Evolutionary conservation across 176 grass and related monocot genomes (phyloP), one percentile per base, ranked within the genome.

Genomic region (Musa schizocarpa): DNA sequence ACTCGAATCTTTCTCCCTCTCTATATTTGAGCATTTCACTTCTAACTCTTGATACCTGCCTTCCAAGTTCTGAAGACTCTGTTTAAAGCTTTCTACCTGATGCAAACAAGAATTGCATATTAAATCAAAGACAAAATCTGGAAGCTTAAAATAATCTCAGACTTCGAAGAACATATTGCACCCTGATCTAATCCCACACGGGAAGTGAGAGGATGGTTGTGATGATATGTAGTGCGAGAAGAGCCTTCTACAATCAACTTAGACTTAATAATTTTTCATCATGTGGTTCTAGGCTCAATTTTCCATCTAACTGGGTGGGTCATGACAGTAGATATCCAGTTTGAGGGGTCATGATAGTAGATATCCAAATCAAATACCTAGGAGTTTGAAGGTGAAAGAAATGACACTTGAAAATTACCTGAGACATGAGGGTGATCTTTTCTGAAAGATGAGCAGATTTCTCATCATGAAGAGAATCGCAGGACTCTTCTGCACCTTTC

Each of bases 21-120:
- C 76, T 58, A 98, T 69, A 80, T 91, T 92, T 63, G 79, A 82
- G 79, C 83, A 49, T 21, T 86, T 76, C n/a, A 65, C 80, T 81
- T 99, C 88, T 82, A 94, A 85, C 78, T 91, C 82, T 16, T 78
- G 72, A 78, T 83, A 94, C n/a, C 79, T 89, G 16, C 78, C 81
- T 75, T 92, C 95, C 78, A 93, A 55, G 71, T 77, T 86, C 69
- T 85, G 68, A 55, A 94, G 88, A 67, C 77, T 81, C 65, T 82
- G 71, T 50, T 80, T 88, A 54, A 87, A 81, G 84, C 78, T 87
- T 82, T 99, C 86, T 57, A 98, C 84, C 94, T 98, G 82, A 89
- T 10, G 74, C 19, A 63, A 81, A 2, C 85, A 81, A 23, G 16
- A 24, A 52, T 6, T 20, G 14, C 13, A 73, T 53, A 13, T 53